These are phyloP conservation scores for Aspergillaceae sp. DNA, from an alignment of 2,329 filamentous ascomycete species.

Conservation along the genomic window DNA sequence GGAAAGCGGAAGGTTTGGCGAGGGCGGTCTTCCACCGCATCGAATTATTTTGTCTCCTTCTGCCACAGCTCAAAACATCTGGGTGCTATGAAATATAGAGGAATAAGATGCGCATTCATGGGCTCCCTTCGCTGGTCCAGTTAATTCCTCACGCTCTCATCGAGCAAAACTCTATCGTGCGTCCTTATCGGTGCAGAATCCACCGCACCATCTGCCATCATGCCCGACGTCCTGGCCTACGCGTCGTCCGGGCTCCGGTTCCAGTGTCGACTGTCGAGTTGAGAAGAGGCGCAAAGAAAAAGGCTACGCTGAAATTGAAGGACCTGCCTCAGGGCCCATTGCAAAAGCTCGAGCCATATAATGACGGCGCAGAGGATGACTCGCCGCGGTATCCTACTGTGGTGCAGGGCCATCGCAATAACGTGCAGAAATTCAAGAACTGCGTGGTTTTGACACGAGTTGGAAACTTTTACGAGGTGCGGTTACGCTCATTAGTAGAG, in stretches of 20 bases:
- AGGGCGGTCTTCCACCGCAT: conserved; percentile 1
- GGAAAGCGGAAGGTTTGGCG: conserved; percentile 24
- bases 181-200: conserved; percentile 12
- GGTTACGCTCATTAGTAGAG: not conserved
- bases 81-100: conserved; percentile 3
- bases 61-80: conserved; percentile 1
- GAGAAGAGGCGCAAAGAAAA: conserved; percentile 29
- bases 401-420: conserved; percentile 73
- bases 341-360: conserved; percentile 30
- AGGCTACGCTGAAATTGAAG: conserved; percentile 32
- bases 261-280: conserved; percentile 7
- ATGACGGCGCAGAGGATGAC: conserved; percentile 36
- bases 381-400: conserved; percentile 71
- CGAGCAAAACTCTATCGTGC: not conserved
- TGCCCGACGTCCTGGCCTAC: conserved; percentile 17
- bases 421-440: conserved; percentile 83
- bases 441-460: conserved; percentile 88
- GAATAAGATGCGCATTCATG: conserved; percentile 17
- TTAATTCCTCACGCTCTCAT: conserved; percentile 4
- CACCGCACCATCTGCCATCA: conserved; percentile 24
- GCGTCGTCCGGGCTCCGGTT: conserved; percentile 11
- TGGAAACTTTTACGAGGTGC: conserved; percentile 83
- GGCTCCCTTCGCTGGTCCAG: conserved; percentile 4
- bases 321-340: conserved; percentile 51
- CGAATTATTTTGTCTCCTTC: too few species aligned